Conservation (phyloP, 768 basidiomycete genomes). For the Polyporus arcularius region DNA sequence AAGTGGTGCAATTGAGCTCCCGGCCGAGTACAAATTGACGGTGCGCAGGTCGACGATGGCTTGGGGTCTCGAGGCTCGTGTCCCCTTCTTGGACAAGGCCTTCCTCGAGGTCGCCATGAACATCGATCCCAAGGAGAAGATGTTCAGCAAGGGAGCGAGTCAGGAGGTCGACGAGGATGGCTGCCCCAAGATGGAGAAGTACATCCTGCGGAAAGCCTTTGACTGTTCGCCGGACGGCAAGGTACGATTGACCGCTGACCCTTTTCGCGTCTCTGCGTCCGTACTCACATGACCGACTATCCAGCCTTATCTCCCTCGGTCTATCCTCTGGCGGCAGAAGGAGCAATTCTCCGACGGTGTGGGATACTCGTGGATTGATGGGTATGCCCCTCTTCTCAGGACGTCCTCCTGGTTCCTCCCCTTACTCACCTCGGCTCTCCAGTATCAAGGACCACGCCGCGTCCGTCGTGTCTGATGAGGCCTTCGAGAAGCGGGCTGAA, state of each 20-base stretch:
- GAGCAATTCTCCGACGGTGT: constrained; percentile 99
- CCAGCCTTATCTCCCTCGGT: constrained; percentile 89
- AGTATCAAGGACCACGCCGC: constrained; percentile 92
- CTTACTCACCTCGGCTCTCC: constrained; percentile 2
- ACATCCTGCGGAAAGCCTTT: constrained; percentile 95
- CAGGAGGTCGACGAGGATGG: constrained; percentile 86
- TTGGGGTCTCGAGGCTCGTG: constrained; percentile 98
- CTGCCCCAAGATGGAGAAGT: constrained; percentile 96
- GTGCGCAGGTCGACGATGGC: constrained; percentile 90
- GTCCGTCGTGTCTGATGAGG: constrained; percentile 74
- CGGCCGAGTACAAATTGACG: not conserved
- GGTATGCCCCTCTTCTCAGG: constrained; percentile 45
- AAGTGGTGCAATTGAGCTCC: constrained; percentile 22
- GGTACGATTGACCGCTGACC: constrained; percentile 33
- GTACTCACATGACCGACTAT: not conserved
- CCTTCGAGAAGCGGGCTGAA: constrained; percentile 67
- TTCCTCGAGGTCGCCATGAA: constrained; percentile 96
- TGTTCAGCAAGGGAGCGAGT: constrained; percentile 78
- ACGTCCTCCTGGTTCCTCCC: not conserved
- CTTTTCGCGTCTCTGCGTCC: not conserved
- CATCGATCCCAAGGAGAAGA: constrained; percentile 83
- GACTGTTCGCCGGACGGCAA: constrained; percentile 82
- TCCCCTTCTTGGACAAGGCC: constrained; percentile 96
- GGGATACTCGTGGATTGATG: constrained; percentile 98
- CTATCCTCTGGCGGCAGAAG: constrained; percentile 98